A percentile compares a stretch with the other conserved stretches of the same genome.
Conservation (phyloP, 2,329 filamentous ascomycete species). For the Apiospora saccharicola region DNA sequence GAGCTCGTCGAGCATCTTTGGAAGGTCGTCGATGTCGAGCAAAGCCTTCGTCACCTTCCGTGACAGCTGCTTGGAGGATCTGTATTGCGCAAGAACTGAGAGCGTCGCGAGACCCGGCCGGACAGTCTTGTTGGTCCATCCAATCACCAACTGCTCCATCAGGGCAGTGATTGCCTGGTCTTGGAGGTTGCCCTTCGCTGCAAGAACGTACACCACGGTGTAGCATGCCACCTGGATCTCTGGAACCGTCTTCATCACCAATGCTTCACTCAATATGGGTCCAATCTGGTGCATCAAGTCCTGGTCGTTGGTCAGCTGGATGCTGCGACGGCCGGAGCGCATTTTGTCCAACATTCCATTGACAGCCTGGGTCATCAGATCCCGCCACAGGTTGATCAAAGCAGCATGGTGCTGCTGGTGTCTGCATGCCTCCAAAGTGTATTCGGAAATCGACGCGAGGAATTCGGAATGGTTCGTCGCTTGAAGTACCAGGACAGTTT, state of each 20-base stretch:
- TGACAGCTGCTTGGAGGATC: slow-evolving; percentile 73
- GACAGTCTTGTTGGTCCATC: slow-evolving; percentile 78
- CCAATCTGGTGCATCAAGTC: slow-evolving; percentile 72
- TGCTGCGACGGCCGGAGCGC: slow-evolving; percentile 75
- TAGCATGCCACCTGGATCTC: slow-evolving; percentile 88
- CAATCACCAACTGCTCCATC: slow-evolving; percentile 85
- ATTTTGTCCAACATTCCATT: slow-evolving; percentile 81
- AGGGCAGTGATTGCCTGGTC: slow-evolving; percentile 83
- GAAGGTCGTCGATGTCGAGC: slow-evolving; percentile 67
- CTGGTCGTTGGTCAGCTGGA: slow-evolving; percentile 84
- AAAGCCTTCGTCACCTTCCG: slow-evolving; percentile 74
- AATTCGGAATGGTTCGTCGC: slow-evolving; percentile 81
- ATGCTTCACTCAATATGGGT: slow-evolving; percentile 78
- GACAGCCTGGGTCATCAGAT: slow-evolving; percentile 84
- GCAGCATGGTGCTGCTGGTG: slow-evolving; percentile 77
- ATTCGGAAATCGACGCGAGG: slow-evolving; percentile 77
- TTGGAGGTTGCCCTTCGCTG: slow-evolving; percentile 80
- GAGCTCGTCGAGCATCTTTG: slow-evolving; percentile 66
- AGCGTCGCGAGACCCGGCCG: slow-evolving; percentile 80
- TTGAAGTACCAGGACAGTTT: slow-evolving; percentile 83
- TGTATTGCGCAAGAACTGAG: slow-evolving; percentile 81
- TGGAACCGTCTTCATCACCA: slow-evolving; percentile 77
- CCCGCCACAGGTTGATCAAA: slow-evolving; percentile 89
- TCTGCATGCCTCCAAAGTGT: slow-evolving; percentile 78
- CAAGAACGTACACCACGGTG: slow-evolving; percentile 87